Conservation (phyloP, 352 stramenopile species). For the Globisporangium mamillatum region DNA sequence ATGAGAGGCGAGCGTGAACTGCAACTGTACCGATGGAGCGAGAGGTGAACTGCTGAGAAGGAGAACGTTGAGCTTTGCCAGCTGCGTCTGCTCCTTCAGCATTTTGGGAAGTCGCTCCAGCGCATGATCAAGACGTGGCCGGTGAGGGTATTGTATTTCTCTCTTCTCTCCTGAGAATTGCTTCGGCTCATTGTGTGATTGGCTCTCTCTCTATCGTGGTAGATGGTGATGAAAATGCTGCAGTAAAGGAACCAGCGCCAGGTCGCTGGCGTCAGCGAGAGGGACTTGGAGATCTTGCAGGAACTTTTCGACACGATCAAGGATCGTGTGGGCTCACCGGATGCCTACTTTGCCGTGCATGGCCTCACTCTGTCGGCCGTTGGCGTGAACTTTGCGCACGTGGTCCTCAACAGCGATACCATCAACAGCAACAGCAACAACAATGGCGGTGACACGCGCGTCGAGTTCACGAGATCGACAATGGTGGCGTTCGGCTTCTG, state of each 20-base stretch:
- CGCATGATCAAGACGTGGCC: not conserved
- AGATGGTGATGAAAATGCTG: not conserved
- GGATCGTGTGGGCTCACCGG: not conserved
- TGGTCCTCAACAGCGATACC: not conserved
- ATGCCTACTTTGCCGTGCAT: not conserved
- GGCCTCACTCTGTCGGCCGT: not conserved
- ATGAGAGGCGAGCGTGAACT: not conserved
- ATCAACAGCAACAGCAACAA: not conserved
- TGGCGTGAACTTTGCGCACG: not conserved
- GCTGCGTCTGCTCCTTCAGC: no score
- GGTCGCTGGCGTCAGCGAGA: not conserved
- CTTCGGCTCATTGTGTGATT: no score
- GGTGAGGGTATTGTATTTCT: not conserved
- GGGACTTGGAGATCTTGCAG: not conserved
- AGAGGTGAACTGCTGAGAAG: not conserved
- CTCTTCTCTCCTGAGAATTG: no score
- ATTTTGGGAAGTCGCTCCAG: slow-evolving; percentile 6
- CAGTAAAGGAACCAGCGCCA: not conserved
- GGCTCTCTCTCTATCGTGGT: no score
- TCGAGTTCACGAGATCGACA: not conserved
- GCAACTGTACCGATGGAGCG: not conserved
- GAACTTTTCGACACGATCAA: not conserved
- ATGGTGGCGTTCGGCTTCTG: not conserved
- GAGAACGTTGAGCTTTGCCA: slow-evolving; percentile 11
- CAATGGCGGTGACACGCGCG: not conserved